A percentile compares a stretch with the other conserved stretches of the same genome.
Evolutionary conservation across 2,329 filamentous ascomycete genomes (phyloP).

Genomic region (Hypoxylon sp.): DNA sequence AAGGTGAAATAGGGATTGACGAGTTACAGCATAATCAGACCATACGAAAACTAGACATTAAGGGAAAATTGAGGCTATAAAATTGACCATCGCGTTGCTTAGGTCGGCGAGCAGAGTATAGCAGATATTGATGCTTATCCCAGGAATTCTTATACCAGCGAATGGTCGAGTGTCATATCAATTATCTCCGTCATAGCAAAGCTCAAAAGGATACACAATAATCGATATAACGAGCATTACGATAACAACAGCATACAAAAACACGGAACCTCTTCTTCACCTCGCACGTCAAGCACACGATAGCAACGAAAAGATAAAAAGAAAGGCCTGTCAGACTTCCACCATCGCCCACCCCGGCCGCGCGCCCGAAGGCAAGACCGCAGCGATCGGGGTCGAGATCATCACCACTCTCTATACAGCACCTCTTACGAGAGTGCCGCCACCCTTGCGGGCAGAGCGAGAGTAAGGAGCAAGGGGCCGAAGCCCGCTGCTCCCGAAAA

Average conservation of each 20-base stretch:
- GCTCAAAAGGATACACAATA: too few relatives aligned
- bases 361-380: slow-evolving; percentile 83
- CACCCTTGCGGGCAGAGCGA: slow-evolving; percentile 74
- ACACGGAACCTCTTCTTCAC: slow-evolving; percentile 63
- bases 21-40: too few relatives aligned
- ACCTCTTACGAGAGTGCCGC: slow-evolving; percentile 60
- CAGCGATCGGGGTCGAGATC: slow-evolving; percentile 84
- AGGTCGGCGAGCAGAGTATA: too few relatives aligned
- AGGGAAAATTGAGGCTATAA: too few relatives aligned
- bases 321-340: slow-evolving; percentile 87
- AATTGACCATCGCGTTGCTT: too few relatives aligned
- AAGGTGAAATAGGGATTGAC: too few relatives aligned
- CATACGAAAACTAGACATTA: too few relatives aligned
- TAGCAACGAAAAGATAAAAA: slow-evolving; percentile 69
- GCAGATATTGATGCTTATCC: neutral
- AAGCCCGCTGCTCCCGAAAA: slow-evolving; percentile 57
- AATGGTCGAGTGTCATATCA: too few relatives aligned
- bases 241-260: neutral
- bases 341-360: slow-evolving; percentile 83
- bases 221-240: neutral
- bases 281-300: slow-evolving; percentile 62
- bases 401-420: slow-evolving; percentile 92
- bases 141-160: too few relatives aligned
- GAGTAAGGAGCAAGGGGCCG: slow-evolving; percentile 61
- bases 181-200: too few relatives aligned